Evolutionary conservation across 2,329 filamentous ascomycete genomes (phyloP), one percentile per base, ranked within the genome.

Genomic region (Diaporthe destruens): DNA sequence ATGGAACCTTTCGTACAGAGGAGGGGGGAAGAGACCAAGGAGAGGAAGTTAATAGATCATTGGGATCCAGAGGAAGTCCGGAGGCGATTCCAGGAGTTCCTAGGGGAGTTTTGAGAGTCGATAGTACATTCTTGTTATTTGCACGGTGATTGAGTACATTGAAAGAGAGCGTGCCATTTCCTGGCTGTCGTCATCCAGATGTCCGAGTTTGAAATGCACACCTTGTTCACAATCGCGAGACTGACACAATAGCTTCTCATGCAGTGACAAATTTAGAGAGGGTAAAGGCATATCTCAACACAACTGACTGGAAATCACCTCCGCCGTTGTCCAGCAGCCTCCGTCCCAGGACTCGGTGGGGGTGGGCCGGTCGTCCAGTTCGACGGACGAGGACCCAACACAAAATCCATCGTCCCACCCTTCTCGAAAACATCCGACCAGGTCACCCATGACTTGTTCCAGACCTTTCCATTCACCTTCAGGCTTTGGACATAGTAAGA

Each of bases 371-470:
- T 89, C 6, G 87, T 86, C 91, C 91, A 93, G 71, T 85, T 80
- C 20, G 77, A 81, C 7, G 87, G 84, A 47, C 84, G 80, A 1
- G 78, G 61, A 0, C 91, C 91, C n/a, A 93, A 82, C 23, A 89
- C 86, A 78, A 92, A 92, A 53, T 93, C 89, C 75, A 93, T 79
- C 1, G 83, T 89, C 0, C 90, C 91, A 11, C 90, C 91, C 4
- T 87, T 78, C 2, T 85, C 87, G 79, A 94, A 93, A 32, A 94
- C 80, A 75, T 93, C 90, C 20, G 88, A 81, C 89, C 90, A 93
- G 25, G 84, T 85, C 16, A 94, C 80, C 92, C 92, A 94, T 53
- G 86, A 84, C 82, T 88, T 89, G 70, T 85, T 81, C 91, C 92
- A 94, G 0, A 73, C 42, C 78, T 87, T 71, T 0, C 91, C 91